Evolutionary conservation across 805 yeast genomes (phyloP), one percentile per base, ranked within the genome.

Genomic region (Starmerella potacharoeniae): DNA sequence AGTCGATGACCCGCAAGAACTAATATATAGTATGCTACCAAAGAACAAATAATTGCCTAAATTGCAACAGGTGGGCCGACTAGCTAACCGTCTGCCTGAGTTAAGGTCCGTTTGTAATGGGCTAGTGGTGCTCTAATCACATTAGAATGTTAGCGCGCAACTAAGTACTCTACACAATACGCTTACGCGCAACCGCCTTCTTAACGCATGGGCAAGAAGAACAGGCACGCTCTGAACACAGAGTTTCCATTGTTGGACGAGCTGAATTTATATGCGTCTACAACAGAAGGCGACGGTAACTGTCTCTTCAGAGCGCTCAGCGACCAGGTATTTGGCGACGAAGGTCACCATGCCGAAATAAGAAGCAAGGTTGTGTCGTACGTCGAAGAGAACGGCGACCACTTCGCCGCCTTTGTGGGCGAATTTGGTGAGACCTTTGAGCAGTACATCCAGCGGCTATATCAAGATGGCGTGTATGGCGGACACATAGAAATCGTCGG

Each of bases 401-500:
- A 62, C 40, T 71, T 70, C 45, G 59, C 62, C 40, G 63, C 65
- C 8, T 71, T 71, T 57, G 62, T 68, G 0, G 72, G 69, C 30
- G 66, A 64, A 44, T 67, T 55, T 49, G 70, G 65, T 11, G 71
- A 67, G 52, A 59, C 66, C 8, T 72, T 72, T 66, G 69, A 66
- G 10, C 57, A 58, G 31, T 71, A 73, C 55, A 41, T 69, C 5
- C 51, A 56, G 4, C 64, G 71, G 5, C 67, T 72, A 69, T 62
- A 67, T 36, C 65, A 65, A 46, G 73, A 71, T 45, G 73, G 72
- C 5, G 70, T 69, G 0, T 72, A 71, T 46, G 75, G 75, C 4
- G 75, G 73, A 31, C 72, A 72, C 53, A 63, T 69, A 22, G 76
- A 72, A 60, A 65, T 72, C 41, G 75, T 70, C 22, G 75, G 74